Evolutionary conservation across 75 land plant species (phyloP).

Genomic region (Pseudotsuga menziesii): DNA sequence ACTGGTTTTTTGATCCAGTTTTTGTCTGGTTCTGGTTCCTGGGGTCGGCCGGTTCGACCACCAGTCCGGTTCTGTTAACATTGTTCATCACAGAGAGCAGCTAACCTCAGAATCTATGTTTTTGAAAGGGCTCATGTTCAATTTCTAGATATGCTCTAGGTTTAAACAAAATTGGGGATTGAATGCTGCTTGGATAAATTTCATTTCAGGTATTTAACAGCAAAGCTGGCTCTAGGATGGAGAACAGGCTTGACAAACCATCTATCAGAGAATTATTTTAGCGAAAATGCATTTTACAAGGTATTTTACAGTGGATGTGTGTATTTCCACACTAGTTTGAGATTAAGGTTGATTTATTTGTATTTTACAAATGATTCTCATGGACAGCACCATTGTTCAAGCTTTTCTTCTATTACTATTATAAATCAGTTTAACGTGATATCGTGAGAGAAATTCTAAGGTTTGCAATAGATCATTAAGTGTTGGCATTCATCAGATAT

Average conservation of each 20-base stretch:
- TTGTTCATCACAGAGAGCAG: too few species aligned
- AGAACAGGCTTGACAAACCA: constrained; percentile 78
- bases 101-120: too few species aligned
- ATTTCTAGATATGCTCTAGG: not conserved
- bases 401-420: not conserved
- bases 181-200: not conserved
- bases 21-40: too few species aligned
- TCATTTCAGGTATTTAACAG: constrained; percentile 71
- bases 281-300: constrained; percentile 94
- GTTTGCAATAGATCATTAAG: not conserved
- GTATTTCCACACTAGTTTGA: not conserved
- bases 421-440: not conserved
- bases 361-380: not conserved
- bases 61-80: too few species aligned
- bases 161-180: not conserved
- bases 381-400: not conserved
- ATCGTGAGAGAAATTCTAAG: not conserved
- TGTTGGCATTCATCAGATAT: not conserved
- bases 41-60: too few species aligned
- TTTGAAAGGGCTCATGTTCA: not conserved
- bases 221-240: constrained; percentile 92
- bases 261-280: constrained; percentile 73
- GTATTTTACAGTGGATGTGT: constrained; percentile 21
- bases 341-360: not conserved
- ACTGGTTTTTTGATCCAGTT: too few species aligned